Evolutionary conservation across 352 stramenopile species (phyloP), one percentile per base, ranked within the genome.

Genomic region (Sclerospora graminicola): DNA sequence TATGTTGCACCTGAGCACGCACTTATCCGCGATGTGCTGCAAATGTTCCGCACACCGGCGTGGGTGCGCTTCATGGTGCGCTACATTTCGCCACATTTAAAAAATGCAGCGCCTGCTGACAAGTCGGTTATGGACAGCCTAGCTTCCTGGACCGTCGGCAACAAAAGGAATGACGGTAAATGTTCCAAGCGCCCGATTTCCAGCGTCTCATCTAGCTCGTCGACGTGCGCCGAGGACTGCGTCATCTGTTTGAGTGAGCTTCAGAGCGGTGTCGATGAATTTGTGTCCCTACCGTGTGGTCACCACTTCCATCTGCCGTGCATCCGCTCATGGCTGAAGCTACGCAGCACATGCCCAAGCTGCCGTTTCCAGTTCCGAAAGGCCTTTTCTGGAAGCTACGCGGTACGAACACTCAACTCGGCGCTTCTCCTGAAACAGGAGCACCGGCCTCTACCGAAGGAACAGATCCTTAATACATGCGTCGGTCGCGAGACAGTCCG

Each of bases 281-380:
- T 90, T 13, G 78, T 93, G 27, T 54, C 70, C 33, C 65, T 98
- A 26, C 85, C 89, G 10, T 98, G 92, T 55, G 70, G 76, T 33
- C 94, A 98, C 67, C 54, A 83, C 30, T 98, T 97, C 63, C 93
- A 98, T 58, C 55, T 84, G 19, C 63, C 75, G 30, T 98, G 94
- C 69, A 87, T 98, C 50, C 55, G 82, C 29, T 86, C 77, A 28
- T 98, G 94, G 93, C 85, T 96, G 29, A 70, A 87, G 46, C 86
- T 93, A 42, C 85, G 96, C 48, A 80, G 69, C 36, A 94, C 85
- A 40, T 98, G 94, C 58, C 92, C 91, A 5, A 93, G 91, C 18
- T 98, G 94, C 54, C 93, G 95, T 40, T 83, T 91, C 52, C 86
- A 97, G 64, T 83, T 97, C 46, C 75, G 63, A 36, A 87, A 85